Base-by-base conservation (phyloP, 108 stramenopile genomes). In the Pseudonitzschia multistriata region DNA sequence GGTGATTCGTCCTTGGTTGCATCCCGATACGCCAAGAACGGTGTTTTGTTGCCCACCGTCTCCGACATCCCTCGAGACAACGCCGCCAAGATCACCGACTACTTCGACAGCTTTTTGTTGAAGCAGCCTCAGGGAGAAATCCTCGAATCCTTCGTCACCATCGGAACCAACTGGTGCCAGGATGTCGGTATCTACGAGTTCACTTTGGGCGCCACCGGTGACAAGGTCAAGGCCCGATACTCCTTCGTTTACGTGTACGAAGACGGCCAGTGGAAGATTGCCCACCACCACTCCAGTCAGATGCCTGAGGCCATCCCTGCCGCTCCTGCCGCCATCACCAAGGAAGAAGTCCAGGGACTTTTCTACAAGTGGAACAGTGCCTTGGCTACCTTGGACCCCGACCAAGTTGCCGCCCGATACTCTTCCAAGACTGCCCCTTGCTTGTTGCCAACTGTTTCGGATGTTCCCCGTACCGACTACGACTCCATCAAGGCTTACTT, bases 211-310 rank as follows among this genome's bases (percentile, higher is more conserved):
- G 78, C 68, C 34, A 36, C 49, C 31, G 54, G 53, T 30, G 39
- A 45, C 19, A 63, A 62, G 49, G 78, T 84, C 49, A 72, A 77
- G 56, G 83, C 79, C 36, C 79, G 83, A 42, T 89, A 84, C 71
- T 70, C 81, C 37, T 88, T 86, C 61, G 62, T 85, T 48, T 86
- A 86, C 67, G 79, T 79, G 13, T 80, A 77, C 65, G 88, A 89
- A 74, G 79, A 84, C 40, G 80, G 77, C n/a, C 70, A 86, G 31
- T 88, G 87, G 87, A 85, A 85, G 81, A 88, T 88, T 56, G 52
- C 71, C 22, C 88, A 88, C 55, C 88, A 88, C 63, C 88, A 88
- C 42, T 83, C 82, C 30, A 82, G 81, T 24, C 74, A 77, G 56
- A 85, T 88, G 85, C 88, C 88, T 15, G 88, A 88, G 65, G 72